Evolutionary conservation across 345 rosid genomes (phyloP).

Genomic region (Citrus medica): DNA sequence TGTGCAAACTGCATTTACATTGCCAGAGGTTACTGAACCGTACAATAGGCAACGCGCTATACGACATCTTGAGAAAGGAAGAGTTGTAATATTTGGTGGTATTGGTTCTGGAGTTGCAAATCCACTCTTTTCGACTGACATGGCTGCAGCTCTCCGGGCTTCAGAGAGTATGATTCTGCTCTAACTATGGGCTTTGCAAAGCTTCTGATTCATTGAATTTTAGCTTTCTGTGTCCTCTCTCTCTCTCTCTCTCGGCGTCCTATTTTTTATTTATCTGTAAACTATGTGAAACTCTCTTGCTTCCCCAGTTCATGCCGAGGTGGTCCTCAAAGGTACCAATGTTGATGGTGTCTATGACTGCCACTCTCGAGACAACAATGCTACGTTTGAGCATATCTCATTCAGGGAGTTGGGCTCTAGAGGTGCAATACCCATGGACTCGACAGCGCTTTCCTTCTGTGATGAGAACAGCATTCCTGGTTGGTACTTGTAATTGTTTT

Average conservation of each 20-base stretch:
- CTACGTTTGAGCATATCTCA: constrained; percentile 30
- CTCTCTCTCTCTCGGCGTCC: neutral
- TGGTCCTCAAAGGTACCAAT: constrained; percentile 41
- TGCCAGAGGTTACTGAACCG: constrained; percentile 44
- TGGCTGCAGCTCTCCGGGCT: constrained; percentile 49
- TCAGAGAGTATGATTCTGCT: constrained; percentile 30
- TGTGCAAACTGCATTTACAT: constrained; percentile 38
- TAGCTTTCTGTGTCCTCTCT: too few species aligned
- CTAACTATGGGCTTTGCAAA: too few species aligned
- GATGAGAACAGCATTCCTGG: constrained; percentile 52
- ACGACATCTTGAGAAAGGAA: constrained; percentile 54
- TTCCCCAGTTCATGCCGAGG: constrained; percentile 40
- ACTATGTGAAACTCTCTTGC: constrained; percentile 49
- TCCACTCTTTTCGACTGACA: constrained; percentile 45
- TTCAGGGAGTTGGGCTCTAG: constrained; percentile 37
- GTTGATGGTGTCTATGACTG: constrained; percentile 32
- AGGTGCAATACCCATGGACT: constrained; percentile 35
- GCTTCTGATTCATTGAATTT: neutral
- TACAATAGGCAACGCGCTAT: constrained; percentile 44
- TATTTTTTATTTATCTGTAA: neutral
- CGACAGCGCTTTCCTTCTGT: constrained; percentile 42
- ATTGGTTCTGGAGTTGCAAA: constrained; percentile 43
- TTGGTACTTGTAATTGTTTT: constrained; percentile 9
- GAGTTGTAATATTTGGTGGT: constrained; percentile 53
- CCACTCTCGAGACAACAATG: constrained; percentile 23